Conservation (phyloP, 176 grass and related monocot genomes). For the maize (Zea mays) region DNA sequence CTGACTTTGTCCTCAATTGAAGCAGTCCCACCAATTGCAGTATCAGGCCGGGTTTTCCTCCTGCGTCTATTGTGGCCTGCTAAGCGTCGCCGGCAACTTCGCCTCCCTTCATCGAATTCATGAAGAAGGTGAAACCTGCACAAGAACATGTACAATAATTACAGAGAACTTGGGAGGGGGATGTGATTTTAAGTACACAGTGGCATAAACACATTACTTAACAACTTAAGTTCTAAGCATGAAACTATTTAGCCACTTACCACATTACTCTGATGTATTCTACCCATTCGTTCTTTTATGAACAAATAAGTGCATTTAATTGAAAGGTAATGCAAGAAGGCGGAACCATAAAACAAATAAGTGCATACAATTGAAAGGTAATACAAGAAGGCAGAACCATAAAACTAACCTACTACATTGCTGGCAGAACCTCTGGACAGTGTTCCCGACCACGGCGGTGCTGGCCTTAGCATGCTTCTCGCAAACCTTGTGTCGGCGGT, state of each 20-base stretch:
- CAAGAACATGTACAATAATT: conserved; percentile 28
- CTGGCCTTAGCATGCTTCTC: conserved; percentile 97
- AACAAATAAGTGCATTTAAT: conserved; percentile 6
- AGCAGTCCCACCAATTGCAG: conserved; percentile 44
- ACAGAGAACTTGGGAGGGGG: neutral
- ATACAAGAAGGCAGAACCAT: neutral
- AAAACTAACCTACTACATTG: conserved; percentile 91
- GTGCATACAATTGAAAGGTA: neutral
- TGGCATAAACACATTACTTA: neutral
- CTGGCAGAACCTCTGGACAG: conserved; percentile 87
- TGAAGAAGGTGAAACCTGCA: conserved; percentile 89
- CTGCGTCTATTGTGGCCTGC: conserved; percentile 90
- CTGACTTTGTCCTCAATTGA: conserved; percentile 68
- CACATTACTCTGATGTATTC: neutral
- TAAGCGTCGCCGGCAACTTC: conserved; percentile 89
- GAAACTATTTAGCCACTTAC: conserved; percentile 1
- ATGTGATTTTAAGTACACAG: neutral
- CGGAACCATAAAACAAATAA: too few species aligned
- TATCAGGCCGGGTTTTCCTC: conserved; percentile 78
- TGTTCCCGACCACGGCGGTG: conserved; percentile 72
- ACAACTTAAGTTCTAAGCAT: neutral
- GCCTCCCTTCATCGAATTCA: conserved; percentile 98
- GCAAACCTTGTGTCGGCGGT: conserved; percentile 92
- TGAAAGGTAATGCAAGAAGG: neutral
- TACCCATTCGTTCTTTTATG: neutral